Conservation (phyloP, 1,139 yeast genomes). For the Kluyveromyces sp. region DNA sequence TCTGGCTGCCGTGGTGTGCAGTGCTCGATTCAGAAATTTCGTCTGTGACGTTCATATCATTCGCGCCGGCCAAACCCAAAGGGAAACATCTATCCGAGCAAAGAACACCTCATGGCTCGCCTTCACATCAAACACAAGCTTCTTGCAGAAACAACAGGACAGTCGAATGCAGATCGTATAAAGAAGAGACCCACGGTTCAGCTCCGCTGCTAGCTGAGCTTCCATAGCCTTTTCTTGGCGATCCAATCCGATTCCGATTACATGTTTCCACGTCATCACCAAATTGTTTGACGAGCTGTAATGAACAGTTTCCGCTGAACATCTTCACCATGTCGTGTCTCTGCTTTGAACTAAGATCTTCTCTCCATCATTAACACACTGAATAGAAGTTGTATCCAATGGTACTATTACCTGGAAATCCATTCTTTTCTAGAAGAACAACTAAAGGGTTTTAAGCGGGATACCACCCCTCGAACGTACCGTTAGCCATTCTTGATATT, state of each 20-base stretch:
- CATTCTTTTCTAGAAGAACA: constrained; percentile 22
- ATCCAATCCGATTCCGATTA: no score
- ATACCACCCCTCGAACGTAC: constrained; percentile 35
- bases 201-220: not conserved
- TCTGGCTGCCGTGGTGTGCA: not conserved
- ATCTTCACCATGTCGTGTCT: not conserved
- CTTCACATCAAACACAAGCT: constrained; percentile 1
- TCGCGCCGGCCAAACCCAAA: not conserved
- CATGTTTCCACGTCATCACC: not conserved
- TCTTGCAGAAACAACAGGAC: not conserved
- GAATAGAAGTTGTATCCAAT: no score
- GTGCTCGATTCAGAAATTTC: no score
- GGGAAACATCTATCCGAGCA: not conserved
- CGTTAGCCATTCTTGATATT: constrained; percentile 34
- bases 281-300: not conserved
- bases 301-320: not conserved
- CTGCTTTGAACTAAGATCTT: not conserved
- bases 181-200: no score
- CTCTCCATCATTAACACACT: no score
- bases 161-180: no score
- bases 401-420: not conserved
- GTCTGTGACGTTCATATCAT: no score
- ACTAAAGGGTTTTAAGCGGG: constrained; percentile 35
- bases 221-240: no score
- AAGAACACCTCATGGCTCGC: not conserved